These are phyloP conservation scores for Suillus alpinus DNA, from an alignment of 768 basidiomycete genomes.

Conservation along the genomic window DNA sequence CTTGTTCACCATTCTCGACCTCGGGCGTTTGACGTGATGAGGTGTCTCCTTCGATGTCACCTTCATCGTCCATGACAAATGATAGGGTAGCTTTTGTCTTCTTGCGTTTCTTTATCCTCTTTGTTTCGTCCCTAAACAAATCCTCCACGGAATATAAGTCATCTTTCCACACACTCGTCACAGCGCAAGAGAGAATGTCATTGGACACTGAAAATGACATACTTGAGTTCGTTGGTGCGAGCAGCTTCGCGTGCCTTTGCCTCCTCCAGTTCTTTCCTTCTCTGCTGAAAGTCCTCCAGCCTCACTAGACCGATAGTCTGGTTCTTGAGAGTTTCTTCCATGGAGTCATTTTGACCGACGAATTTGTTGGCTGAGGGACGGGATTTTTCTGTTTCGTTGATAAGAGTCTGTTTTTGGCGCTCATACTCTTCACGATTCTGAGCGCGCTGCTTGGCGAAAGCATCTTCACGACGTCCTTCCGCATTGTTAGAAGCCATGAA, in stretches of 20 bases:
- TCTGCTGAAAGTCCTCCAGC: slow-evolving; percentile 91
- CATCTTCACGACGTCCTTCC: slow-evolving; percentile 85
- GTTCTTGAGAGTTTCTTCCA: slow-evolving; percentile 91
- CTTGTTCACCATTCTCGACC: slow-evolving; percentile 42
- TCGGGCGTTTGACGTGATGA: slow-evolving; percentile 38
- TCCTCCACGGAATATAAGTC: slow-evolving; percentile 79
- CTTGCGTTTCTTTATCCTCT: slow-evolving; percentile 89
- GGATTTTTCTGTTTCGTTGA: slow-evolving; percentile 89
- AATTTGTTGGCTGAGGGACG: slow-evolving; percentile 86
- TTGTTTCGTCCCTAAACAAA: slow-evolving; percentile 83
- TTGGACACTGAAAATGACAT: slow-evolving; percentile 43
- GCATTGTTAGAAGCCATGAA: slow-evolving; percentile 73
- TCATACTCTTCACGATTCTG: slow-evolving; percentile 81
- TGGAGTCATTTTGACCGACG: slow-evolving; percentile 89
- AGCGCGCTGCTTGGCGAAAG: slow-evolving; percentile 77
- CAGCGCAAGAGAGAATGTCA: slow-evolving; percentile 15
- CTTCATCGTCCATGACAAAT: slow-evolving; percentile 84
- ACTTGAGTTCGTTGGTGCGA: slow-evolving; percentile 81
- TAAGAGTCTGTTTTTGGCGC: slow-evolving; percentile 75
- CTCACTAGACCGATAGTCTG: slow-evolving; percentile 89
- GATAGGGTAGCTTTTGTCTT: slow-evolving; percentile 89
- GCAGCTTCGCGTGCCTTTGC: slow-evolving; percentile 89
- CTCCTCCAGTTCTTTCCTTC: slow-evolving; percentile 85
- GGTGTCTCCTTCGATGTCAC: slow-evolving; percentile 38
- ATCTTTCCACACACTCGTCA: slow-evolving; percentile 32